Conservation (phyloP, 2,329 filamentous ascomycete genomes). For the Alternaria infectoria region DNA sequence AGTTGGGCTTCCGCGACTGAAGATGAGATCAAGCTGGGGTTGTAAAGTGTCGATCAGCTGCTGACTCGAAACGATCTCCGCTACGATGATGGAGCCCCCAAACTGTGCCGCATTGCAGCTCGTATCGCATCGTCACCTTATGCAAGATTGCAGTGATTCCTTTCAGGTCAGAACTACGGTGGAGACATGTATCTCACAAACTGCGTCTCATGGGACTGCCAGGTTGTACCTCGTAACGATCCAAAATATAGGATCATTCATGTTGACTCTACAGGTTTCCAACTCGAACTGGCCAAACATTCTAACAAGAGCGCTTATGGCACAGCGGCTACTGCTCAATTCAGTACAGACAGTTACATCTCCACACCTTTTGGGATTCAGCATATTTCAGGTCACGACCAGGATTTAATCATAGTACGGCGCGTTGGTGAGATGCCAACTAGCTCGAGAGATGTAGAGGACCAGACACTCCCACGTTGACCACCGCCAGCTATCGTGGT, state of each 20-base stretch:
- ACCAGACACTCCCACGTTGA: neutral
- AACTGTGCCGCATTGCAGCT: constrained; percentile 5
- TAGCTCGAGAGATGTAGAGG: neutral
- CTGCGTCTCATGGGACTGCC: neutral
- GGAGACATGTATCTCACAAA: neutral
- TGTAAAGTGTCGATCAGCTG: neutral
- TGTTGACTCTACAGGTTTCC: neutral
- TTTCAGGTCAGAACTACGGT: neutral
- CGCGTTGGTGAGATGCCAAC: neutral
- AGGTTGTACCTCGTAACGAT: neutral
- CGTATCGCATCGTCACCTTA: neutral
- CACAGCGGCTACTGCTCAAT: neutral
- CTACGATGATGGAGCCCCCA: neutral
- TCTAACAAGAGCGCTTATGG: neutral
- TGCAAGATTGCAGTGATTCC: neutral
- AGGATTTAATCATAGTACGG: neutral
- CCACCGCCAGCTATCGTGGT: neutral
- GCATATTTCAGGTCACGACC: neutral
- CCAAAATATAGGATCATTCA: neutral
- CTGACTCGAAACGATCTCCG: neutral
- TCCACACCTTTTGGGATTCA: neutral
- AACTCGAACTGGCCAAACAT: neutral
- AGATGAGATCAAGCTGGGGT: neutral
- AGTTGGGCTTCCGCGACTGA: neutral
- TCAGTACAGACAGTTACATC: neutral